Percentiles rank a stretch among this genome's conserved stretches.
Evolutionary conservation across 2,329 filamentous ascomycete species (phyloP).

Genomic region (Pezicula neosporulosa): DNA sequence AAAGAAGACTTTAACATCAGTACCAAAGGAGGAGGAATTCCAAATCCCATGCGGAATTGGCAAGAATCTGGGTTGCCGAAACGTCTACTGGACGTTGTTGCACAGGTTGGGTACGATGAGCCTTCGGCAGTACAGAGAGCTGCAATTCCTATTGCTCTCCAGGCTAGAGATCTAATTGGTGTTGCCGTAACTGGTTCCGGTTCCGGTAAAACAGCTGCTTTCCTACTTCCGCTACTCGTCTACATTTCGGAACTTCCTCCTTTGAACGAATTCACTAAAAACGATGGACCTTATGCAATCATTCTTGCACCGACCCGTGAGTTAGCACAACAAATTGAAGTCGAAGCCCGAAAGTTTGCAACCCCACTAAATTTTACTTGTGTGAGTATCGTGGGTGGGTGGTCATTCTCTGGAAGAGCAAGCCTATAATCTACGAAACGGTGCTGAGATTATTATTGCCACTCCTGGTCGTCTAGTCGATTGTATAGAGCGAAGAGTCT

Average conservation of each 20-base stretch:
- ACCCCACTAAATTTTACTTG: constrained; percentile 87
- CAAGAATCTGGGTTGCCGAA: constrained; percentile 77
- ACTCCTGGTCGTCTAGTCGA: constrained; percentile 96
- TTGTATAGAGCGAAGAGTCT: constrained; percentile 87
- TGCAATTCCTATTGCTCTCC: constrained; percentile 90
- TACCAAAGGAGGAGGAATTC: constrained; percentile 87
- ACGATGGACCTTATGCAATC: constrained; percentile 95
- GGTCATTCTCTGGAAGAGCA: constrained; percentile 95
- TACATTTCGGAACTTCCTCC: constrained; percentile 91
- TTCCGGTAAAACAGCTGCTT: constrained; percentile 97
- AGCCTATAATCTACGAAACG: constrained; percentile 82
- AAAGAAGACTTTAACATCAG: constrained; percentile 98
- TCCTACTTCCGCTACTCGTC: constrained; percentile 84
- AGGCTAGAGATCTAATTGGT: constrained; percentile 93
- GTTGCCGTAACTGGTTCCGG: constrained; percentile 97
- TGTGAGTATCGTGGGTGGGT: constrained; percentile 98
- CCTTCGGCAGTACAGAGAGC: constrained; percentile 90
- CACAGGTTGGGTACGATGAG: constrained; percentile 84
- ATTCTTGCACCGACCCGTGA: constrained; percentile 96
- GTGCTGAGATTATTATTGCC: constrained; percentile 97
- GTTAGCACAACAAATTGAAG: constrained; percentile 94
- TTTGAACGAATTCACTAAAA: constrained; percentile 80
- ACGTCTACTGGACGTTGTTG: constrained; percentile 75
- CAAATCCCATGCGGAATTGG: constrained; percentile 97
- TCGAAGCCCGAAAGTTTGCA: constrained; percentile 90